Percentiles rank a stretch among this genome's conserved stretches.
These are phyloP conservation scores for Aschersonia sp. DNA, from an alignment of 2,329 filamentous ascomycete genomes.

Conservation along the genomic window DNA sequence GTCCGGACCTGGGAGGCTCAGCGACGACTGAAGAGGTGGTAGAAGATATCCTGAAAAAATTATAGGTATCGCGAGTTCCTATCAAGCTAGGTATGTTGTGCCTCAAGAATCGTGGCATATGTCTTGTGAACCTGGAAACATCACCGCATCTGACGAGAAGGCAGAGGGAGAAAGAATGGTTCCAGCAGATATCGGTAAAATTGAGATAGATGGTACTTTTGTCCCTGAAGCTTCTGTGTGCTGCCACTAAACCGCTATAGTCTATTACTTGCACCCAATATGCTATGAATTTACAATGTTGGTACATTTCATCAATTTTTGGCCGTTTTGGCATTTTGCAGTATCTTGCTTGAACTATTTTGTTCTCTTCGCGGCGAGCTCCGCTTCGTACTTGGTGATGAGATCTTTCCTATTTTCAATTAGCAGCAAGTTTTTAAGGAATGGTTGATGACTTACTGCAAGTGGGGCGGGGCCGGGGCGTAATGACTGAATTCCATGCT, in stretches of 20 bases:
- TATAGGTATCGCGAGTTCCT: slow-evolving; percentile 34
- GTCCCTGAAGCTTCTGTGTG: too few relatives aligned
- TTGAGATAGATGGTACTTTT: too few relatives aligned
- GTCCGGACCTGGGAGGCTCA: slow-evolving; percentile 78
- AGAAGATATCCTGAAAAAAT: slow-evolving; percentile 67
- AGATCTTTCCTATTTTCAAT: slow-evolving; percentile 29
- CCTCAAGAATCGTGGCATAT: background rate
- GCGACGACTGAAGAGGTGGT: slow-evolving; percentile 79
- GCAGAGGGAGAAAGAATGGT: too few relatives aligned
- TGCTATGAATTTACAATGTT: too few relatives aligned
- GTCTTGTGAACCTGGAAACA: background rate
- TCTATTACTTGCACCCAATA: too few relatives aligned
- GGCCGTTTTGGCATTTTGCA: background rate
- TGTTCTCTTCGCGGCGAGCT: slow-evolving; percentile 40
- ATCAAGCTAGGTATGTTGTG: background rate
- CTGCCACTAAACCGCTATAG: too few relatives aligned
- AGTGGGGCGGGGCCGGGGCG: slow-evolving; percentile 66
- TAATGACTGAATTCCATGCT: slow-evolving; percentile 99
- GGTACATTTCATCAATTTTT: too few relatives aligned
- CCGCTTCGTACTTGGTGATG: slow-evolving; percentile 42
- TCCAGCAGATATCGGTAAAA: too few relatives aligned
- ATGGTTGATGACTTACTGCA: slow-evolving; percentile 52
- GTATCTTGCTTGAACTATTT: slow-evolving; percentile 21
- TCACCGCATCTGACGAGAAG: too few relatives aligned
- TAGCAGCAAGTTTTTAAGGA: too few relatives aligned